Evolutionary conservation across 495 filamentous ascomycete genomes (phyloP), one percentile per base, ranked within the genome.

Genomic region (Delitschia confertaspora): DNA sequence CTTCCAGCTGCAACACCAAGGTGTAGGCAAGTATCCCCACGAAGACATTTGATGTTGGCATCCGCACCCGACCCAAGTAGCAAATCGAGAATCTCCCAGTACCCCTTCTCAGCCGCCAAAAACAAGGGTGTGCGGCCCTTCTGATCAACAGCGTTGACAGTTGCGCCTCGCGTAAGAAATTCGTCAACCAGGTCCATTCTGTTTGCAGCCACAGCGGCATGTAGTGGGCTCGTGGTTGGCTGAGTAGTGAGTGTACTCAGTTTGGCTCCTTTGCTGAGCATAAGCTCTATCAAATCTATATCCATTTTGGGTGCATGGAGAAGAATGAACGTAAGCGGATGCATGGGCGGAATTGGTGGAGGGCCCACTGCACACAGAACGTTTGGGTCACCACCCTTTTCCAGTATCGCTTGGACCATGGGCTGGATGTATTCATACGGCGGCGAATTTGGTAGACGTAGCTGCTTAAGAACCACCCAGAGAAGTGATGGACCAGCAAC

Each of bases 181-280:
- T 38, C 36, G 20, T 47, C 42, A 21, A 47, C 43, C 6, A 47
- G 20, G 18, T 53, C 49, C 7, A 53, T n/a, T 1, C 49, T 39
- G 20, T 53, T 53, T 4, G 30, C 43, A 20, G 38, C 17, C n/a
- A 53, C 49, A 16, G 49, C 49, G 1, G 49, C 43, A 24, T 53
- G 49, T 4, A 53, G 43, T 18, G 49, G 49, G 3, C 33, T 17
- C n/a, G 30, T 47, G 10, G 38, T 42, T n/a, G n/a, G n/a, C n/a
- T n/a, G n/a, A n/a, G n/a, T n/a, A n/a, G n/a, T n/a, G n/a, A n/a
- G n/a, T n/a, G n/a, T n/a, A n/a, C n/a, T n/a, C 11, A 47, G 25
- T 7, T 30, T 37, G 3, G 43, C 33, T 14, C 33, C 33, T 4
- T 38, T 31, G 19, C 43, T 26, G 38, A 53, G 32, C 14, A 53